Evolutionary conservation across 176 grass and related monocot genomes (phyloP).

Genomic region (Avena atlantica): DNA sequence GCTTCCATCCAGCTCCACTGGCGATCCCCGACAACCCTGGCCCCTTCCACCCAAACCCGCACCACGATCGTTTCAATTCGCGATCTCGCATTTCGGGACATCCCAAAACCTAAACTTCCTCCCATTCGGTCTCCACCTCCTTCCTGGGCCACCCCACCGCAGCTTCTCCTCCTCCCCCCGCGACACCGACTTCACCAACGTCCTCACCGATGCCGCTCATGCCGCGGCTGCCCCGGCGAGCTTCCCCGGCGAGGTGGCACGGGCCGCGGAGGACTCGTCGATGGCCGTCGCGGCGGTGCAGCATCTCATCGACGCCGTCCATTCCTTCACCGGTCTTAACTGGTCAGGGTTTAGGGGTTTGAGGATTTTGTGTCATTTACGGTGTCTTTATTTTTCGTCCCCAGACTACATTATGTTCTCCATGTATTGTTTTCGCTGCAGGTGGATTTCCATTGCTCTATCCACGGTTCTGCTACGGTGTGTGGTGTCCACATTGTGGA

Average conservation of each 20-base stretch:
- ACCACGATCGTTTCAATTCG: not conserved
- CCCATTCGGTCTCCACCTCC: not conserved
- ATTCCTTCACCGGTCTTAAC: constrained; percentile 52
- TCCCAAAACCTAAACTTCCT: not conserved
- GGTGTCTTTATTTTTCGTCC: not conserved
- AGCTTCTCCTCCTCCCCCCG: constrained; percentile 5
- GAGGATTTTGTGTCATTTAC: not conserved
- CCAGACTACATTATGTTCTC: not conserved
- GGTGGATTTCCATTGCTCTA: constrained; percentile 30
- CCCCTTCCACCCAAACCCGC: not conserved
- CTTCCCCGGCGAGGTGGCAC: constrained; percentile 55
- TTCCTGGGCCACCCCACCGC: not conserved
- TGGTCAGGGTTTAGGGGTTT: constrained; percentile 44
- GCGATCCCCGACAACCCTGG: not conserved
- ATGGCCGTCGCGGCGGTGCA: constrained; percentile 38
- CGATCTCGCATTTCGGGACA: not conserved
- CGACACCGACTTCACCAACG: constrained; percentile 23
- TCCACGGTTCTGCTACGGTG: not conserved
- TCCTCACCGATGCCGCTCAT: constrained; percentile 22
- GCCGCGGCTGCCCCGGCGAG: not conserved
- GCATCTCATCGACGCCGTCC: constrained; percentile 55
- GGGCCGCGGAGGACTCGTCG: constrained; percentile 44
- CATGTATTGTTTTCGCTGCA: not conserved
- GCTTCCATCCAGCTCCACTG: constrained; percentile 12
- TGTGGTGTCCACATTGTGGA: not conserved